Evolutionary conservation across 1,284 basidiomycete genomes (phyloP).

Genomic region (Trametes pubescens): DNA sequence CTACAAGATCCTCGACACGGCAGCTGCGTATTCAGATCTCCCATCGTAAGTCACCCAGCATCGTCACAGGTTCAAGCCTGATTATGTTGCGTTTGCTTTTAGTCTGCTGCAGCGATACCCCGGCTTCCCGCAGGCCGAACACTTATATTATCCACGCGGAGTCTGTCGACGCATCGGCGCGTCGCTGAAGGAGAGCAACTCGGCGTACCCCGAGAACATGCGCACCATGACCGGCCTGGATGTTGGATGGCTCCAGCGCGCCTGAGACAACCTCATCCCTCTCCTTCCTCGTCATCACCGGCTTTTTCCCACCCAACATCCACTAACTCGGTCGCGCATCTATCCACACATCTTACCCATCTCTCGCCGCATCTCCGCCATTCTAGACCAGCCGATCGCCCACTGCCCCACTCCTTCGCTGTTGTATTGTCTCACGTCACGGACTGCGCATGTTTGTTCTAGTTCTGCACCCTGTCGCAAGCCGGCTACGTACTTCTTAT

Average conservation of each 20-base stretch:
- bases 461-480: not conserved
- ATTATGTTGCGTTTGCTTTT: slow-evolving; percentile 1
- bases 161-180: slow-evolving; percentile 73
- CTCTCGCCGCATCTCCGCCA: slow-evolving; percentile 1
- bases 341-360: slow-evolving; percentile 18
- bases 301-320: not conserved
- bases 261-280: slow-evolving; percentile 26
- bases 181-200: slow-evolving; percentile 76
- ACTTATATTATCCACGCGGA: slow-evolving; percentile 77
- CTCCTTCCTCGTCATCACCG: not conserved
- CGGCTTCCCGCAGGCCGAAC: slow-evolving; percentile 85
- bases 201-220: slow-evolving; percentile 75
- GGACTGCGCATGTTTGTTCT: slow-evolving; percentile 10
- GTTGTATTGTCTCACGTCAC: slow-evolving; percentile 9
- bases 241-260: slow-evolving; percentile 75
- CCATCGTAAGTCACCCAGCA: slow-evolving; percentile 55
- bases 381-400: not conserved
- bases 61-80: not conserved
- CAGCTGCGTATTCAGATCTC: slow-evolving; percentile 57
- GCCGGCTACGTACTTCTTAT: slow-evolving; percentile 6
- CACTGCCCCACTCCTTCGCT: slow-evolving; percentile 1
- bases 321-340: slow-evolving; percentile 2
- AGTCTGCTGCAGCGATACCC: slow-evolving; percentile 61
- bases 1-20: slow-evolving; percentile 73
- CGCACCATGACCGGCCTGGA: slow-evolving; percentile 80